Conservation (phyloP, 768 basidiomycete genomes). For the Tricholoma hemisulphureum region DNA sequence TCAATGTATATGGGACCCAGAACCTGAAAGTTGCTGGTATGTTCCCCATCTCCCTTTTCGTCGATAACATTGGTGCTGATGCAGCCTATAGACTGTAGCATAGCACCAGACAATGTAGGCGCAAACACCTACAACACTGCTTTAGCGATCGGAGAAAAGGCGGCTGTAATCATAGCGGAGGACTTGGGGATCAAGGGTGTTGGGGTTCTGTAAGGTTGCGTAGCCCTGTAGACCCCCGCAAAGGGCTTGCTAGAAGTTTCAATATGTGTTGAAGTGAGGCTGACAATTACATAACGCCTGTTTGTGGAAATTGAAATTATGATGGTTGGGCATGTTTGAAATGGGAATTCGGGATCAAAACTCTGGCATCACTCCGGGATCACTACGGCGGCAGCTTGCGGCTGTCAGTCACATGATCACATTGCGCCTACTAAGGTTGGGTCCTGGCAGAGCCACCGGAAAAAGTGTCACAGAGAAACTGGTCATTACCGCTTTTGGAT, state of each 20-base stretch:
- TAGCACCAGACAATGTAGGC: conserved; percentile 38
- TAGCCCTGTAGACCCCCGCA: too few relatives aligned
- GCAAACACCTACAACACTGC: conserved; percentile 44
- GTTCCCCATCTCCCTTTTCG: background rate
- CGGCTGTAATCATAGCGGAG: conserved; percentile 56
- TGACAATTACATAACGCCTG: too few relatives aligned
- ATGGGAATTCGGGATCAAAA: background rate
- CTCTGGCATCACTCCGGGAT: too few relatives aligned
- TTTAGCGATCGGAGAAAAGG: conserved; percentile 58
- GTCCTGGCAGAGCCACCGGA: conserved; percentile 29
- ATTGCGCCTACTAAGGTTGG: conserved; percentile 23
- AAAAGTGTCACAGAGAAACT: conserved; percentile 27
- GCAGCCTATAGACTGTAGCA: conserved; percentile 33
- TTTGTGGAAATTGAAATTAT: too few relatives aligned
- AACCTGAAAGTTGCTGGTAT: conserved; percentile 59
- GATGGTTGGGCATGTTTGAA: conserved; percentile 10
- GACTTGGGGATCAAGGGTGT: conserved; percentile 44
- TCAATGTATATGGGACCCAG: conserved; percentile 61
- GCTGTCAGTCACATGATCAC: too few relatives aligned
- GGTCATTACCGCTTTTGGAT: conserved; percentile 13
- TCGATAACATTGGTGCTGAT: background rate
- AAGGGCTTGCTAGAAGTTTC: too few relatives aligned
- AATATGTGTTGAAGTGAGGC: too few relatives aligned
- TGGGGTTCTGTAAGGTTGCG: too few relatives aligned
- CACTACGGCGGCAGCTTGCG: too few relatives aligned